Conservation (phyloP, 257 asterid genomes). For the Jaltomata sinuosa region DNA sequence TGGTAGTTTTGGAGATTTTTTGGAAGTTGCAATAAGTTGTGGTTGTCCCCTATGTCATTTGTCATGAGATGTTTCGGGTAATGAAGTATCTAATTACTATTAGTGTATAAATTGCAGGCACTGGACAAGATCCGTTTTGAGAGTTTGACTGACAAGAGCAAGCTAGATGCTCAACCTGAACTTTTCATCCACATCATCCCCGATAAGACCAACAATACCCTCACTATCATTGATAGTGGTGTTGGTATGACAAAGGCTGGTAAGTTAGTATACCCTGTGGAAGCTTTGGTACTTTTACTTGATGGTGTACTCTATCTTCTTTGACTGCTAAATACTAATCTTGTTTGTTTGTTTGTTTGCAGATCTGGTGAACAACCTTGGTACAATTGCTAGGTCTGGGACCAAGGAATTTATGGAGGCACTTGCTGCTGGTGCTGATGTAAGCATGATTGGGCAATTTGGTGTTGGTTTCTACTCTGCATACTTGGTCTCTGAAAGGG, state of each 20-base stretch:
- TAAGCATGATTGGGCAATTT: constrained; percentile 68
- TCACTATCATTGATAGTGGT: constrained; percentile 54
- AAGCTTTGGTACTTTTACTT: not conserved
- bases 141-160: constrained; percentile 58
- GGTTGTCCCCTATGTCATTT: not conserved
- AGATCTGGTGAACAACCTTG: constrained; percentile 72
- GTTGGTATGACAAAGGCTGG: constrained; percentile 76
- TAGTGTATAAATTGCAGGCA: constrained; percentile 17
- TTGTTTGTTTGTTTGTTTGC: not conserved
- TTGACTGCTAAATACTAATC: not conserved
- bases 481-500: constrained; percentile 58
- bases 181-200: constrained; percentile 53
- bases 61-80: not conserved
- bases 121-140: constrained; percentile 59
- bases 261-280: constrained; percentile 7
- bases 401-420: constrained; percentile 75
- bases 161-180: constrained; percentile 54
- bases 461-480: constrained; percentile 68
- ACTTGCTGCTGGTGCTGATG: constrained; percentile 69
- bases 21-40: not conserved
- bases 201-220: constrained; percentile 45
- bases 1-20: not conserved
- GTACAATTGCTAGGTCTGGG: constrained; percentile 55
- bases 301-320: no score
- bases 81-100: not conserved